Evolutionary conservation across 179 eudicot species (phyloP).

Genomic region (Nepenthes alata): DNA sequence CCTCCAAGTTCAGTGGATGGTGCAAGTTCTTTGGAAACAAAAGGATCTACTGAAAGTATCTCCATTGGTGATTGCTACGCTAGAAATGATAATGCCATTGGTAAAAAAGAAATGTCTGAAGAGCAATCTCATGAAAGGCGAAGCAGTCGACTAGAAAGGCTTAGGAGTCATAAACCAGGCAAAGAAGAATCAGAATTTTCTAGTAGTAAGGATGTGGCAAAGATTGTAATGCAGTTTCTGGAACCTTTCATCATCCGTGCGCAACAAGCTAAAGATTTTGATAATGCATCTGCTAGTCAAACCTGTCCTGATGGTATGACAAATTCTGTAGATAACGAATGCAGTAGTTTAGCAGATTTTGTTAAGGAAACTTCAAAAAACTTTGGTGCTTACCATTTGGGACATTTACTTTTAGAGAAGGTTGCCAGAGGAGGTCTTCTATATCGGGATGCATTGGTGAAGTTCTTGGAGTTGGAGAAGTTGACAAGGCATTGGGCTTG

Average conservation of each 20-base stretch:
- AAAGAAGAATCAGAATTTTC: slow-evolving; percentile 72
- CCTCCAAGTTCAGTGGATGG: slow-evolving; percentile 28
- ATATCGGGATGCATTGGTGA: slow-evolving; percentile 41
- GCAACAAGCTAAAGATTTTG: slow-evolving; percentile 26
- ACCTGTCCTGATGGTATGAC: slow-evolving; percentile 13
- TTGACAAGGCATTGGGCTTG: slow-evolving; percentile 61
- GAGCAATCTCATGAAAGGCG: slow-evolving; percentile 85
- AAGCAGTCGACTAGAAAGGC: slow-evolving; percentile 75
- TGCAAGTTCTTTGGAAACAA: slow-evolving; percentile 13
- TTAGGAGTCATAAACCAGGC: slow-evolving; percentile 78
- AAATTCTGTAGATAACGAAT: slow-evolving; percentile 29
- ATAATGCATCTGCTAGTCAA: slow-evolving; percentile 19
- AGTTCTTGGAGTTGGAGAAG: slow-evolving; percentile 77
- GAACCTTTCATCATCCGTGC: slow-evolving; percentile 46
- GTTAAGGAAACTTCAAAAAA: slow-evolving; percentile 43
- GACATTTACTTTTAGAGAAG: slow-evolving; percentile 78
- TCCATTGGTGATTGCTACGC: slow-evolving; percentile 21
- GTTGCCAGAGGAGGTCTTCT: slow-evolving; percentile 40
- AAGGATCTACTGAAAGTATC: slow-evolving; percentile 27
- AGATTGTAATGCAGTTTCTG: slow-evolving; percentile 56
- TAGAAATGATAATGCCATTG: slow-evolving; percentile 23
- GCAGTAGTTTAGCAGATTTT: slow-evolving; percentile 45
- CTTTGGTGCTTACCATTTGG: slow-evolving; percentile 69
- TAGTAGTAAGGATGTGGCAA: slow-evolving; percentile 50
- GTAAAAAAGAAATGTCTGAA: slow-evolving; percentile 43